Evolutionary conservation across 2,329 filamentous ascomycete species (phyloP).

Genomic region (Pezicula radicicola): DNA sequence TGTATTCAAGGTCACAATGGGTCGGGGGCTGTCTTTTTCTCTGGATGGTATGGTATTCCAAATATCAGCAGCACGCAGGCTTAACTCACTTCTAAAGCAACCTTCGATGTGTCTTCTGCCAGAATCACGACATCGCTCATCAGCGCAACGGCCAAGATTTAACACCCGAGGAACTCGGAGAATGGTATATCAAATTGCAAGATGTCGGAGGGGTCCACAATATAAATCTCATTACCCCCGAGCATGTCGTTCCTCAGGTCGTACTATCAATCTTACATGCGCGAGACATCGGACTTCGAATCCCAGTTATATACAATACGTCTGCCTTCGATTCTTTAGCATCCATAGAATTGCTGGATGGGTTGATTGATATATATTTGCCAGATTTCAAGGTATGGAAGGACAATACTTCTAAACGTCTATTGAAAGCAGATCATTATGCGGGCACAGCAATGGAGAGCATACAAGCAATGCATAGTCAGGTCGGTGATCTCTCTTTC

Average conservation of each 20-base stretch:
- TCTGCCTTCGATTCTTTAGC: constrained; percentile 75
- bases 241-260: constrained; percentile 84
- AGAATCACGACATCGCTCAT: constrained; percentile 83
- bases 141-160: constrained; percentile 78
- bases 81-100: constrained; percentile 22
- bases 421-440: constrained; percentile 79
- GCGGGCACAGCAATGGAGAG: constrained; percentile 70
- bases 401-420: constrained; percentile 58
- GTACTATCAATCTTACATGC: constrained; percentile 74
- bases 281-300: constrained; percentile 61
- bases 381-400: constrained; percentile 86
- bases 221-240: constrained; percentile 83
- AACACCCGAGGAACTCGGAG: constrained; percentile 72
- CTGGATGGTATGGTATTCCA: constrained; percentile 19
- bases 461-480: constrained; percentile 74
- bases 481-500: constrained; percentile 82
- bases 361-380: constrained; percentile 82
- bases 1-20: constrained; percentile 82
- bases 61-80: too few relatives aligned
- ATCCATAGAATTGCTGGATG: constrained; percentile 70
- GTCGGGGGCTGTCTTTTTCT: constrained; percentile 71
- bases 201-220: constrained; percentile 80
- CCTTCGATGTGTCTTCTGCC: constrained; percentile 65
- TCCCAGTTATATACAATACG: constrained; percentile 84
- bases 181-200: constrained; percentile 83